Conservation (phyloP, 2,329 filamentous ascomycete species). For the Tolypocladium ophioglossoides region DNA sequence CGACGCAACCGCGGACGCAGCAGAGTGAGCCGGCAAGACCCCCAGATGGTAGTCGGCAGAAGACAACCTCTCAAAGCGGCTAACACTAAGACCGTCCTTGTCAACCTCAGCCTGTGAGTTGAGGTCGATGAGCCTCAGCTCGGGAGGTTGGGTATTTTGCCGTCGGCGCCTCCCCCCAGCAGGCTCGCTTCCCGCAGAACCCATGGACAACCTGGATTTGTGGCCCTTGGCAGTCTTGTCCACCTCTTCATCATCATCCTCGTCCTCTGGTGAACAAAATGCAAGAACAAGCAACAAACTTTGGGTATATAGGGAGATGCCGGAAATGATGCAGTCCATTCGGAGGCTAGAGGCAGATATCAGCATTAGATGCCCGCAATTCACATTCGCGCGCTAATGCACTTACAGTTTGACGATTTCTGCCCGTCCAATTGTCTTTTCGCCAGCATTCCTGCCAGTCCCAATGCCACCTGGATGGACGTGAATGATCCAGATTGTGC, state of each 20-base stretch:
- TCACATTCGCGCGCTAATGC: no score
- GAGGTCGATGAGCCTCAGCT: constrained; percentile 84
- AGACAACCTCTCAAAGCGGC: constrained; percentile 74
- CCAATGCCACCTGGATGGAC: constrained; percentile 67
- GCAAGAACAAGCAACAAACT: constrained; percentile 84
- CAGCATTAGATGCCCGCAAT: not conserved
- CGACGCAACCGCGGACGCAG: constrained; percentile 51
- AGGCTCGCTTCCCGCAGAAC: constrained; percentile 45
- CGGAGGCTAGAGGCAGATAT: constrained; percentile 51
- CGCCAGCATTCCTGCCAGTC: constrained; percentile 54
- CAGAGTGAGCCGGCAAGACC: constrained; percentile 63
- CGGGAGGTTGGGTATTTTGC: constrained; percentile 73
- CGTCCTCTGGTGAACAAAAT: constrained; percentile 67
- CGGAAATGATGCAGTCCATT: constrained; percentile 96
- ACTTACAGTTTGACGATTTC: constrained; percentile 89
- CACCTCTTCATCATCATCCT: constrained; percentile 42
- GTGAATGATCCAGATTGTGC: constrained; percentile 91
- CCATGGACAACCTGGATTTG: constrained; percentile 30
- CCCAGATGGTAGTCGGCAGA: constrained; percentile 88
- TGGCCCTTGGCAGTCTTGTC: constrained; percentile 20
- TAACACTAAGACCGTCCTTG: constrained; percentile 76
- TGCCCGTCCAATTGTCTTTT: constrained; percentile 65
- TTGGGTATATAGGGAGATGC: constrained; percentile 91
- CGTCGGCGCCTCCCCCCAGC: constrained; percentile 58
- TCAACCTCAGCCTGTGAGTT: constrained; percentile 78